phyloP scores from a whole-genome alignment of 2,329 filamentous ascomycete genomes.

The Diaporthe eres region DNA sequence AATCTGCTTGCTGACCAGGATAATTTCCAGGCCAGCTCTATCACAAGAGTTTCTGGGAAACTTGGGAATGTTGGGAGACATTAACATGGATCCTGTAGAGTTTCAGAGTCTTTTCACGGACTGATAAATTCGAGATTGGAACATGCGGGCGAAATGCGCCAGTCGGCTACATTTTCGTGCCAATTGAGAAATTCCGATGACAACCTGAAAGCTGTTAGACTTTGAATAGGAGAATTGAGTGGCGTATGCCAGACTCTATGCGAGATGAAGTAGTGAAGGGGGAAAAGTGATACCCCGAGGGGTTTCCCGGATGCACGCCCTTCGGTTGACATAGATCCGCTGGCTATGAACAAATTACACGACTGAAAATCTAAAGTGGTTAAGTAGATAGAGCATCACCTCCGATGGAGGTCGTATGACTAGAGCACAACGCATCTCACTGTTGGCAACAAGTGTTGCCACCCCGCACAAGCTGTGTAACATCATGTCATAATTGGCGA shows the following conservation, averaged over 20 bases:
- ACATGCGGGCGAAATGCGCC: not conserved
- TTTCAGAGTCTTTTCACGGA: constrained; percentile 17
- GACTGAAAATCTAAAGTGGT: not conserved
- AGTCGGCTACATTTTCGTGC: not conserved
- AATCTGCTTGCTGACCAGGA: not conserved
- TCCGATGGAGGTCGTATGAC: no score
- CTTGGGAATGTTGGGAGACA: not conserved
- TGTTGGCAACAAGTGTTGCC: not conserved
- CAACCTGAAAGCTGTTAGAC: not conserved
- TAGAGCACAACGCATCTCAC: no score
- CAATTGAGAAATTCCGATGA: not conserved
- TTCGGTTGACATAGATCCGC: not conserved
- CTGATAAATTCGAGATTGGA: not conserved
- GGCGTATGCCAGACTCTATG: not conserved
- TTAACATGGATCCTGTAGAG: constrained; percentile 1
- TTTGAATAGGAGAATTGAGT: not conserved
- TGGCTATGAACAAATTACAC: not conserved
- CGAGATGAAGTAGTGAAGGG: not conserved
- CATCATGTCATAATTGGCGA: not conserved
- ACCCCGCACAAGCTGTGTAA: not conserved
- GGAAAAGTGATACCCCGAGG: not conserved
- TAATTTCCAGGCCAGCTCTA: not conserved
- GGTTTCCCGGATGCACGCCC: not conserved
- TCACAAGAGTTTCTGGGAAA: constrained; percentile 6
- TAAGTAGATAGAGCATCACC: not conserved